Evolutionary conservation across 2,329 filamentous ascomycete species (phyloP), one percentile per base, ranked within the genome.

Genomic region (Hymenoscyphus linearis): DNA sequence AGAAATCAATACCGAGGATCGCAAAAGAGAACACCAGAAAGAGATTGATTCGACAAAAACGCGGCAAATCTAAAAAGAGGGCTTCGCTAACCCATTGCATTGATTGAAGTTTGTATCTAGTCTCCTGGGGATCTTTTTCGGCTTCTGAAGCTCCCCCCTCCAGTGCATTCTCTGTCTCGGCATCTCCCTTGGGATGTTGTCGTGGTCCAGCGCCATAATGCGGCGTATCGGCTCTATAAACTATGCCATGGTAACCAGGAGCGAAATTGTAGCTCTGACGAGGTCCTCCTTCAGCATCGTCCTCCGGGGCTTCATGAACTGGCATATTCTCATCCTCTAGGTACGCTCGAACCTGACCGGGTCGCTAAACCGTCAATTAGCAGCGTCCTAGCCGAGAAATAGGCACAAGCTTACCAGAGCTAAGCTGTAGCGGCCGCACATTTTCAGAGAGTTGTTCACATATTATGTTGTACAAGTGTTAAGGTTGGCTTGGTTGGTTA

Each of bases 231-330:
- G 91, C 91, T 62, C 92, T 85, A 73, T 96, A 96, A 27, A 98
- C 90, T 26, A 95, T 79, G 36, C 95, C 93, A 70, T 89, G 82
- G 64, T 91, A 90, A 0, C 93, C 90, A 0, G 95, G 95, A 0
- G 93, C 91, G 72, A 99, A 96, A 74, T 98, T 98, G 77, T 96
- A 96, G 37, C 84, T 91, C 71, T 91, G 89, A 40, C 89, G 84
- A 1, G 84, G 84, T 1, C 78, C 76, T 2, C 69, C 74, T 16
- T 69, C 77, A 54, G 78, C 83, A 18, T 90, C 85, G 67, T 96
- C 90, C 3, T 83, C 82, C 0, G 90, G 90, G 0, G 83, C 85
- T 60, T 91, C 85, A 61, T 87, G 81, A 2, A 91, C 85, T 2
- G 81, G 82, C 84, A 96, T 90, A 64, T 87, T 80, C 68, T 91